Base-by-base conservation (phyloP, 2,329 filamentous ascomycete genomes). In the Aspergillus sp. region DNA sequence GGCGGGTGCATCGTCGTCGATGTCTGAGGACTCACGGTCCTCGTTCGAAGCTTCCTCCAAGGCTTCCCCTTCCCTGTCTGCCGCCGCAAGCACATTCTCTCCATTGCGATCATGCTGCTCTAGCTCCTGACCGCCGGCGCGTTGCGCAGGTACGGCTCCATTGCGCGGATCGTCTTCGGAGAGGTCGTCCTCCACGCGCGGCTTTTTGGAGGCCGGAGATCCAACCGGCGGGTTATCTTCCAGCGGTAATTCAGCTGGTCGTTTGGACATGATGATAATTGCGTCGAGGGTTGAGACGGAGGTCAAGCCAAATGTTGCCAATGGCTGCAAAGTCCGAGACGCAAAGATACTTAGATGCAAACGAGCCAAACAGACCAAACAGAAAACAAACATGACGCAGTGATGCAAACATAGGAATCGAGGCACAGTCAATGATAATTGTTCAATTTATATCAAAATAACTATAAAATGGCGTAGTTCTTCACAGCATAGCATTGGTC, bases 31-130 rank as follows among this genome's bases (percentile, higher is more conserved):
- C 10, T 56, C 58, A 29, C 49, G 51, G 12, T 52, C 46, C 44
- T 63, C 54, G 8, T 60, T 56, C 12, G 52, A 59, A 27, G 49
- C 61, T 53, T 70, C 67, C 35, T 63, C 55, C 19, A 68, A 46
- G 44, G 63, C 63, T 44, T 69, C 48, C 80, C 72, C 81, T 86
- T 93, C 78, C 86, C 85, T 30, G 76, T 83, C 56, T 80, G 74
- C 72, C 82, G 86, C 43, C 80, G 81, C 70, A 74, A 67, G 56
- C 7, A 66, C 62, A 48, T 67, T 51, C 38, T 62, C 50, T 12
- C 61, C 62, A 48, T 65, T 66, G 56, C 56, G 60, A 44, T 66
- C 63, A 45, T 68, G 59, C 45, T 65, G 46, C 44, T 67, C 65
- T 46, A 57, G 56, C 51, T 67, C 59, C 36, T 62, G 60, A 40